These are phyloP conservation scores for Phytophthora macrochlamydospora DNA, from an alignment of 352 stramenopile species.

Conservation along the genomic window DNA sequence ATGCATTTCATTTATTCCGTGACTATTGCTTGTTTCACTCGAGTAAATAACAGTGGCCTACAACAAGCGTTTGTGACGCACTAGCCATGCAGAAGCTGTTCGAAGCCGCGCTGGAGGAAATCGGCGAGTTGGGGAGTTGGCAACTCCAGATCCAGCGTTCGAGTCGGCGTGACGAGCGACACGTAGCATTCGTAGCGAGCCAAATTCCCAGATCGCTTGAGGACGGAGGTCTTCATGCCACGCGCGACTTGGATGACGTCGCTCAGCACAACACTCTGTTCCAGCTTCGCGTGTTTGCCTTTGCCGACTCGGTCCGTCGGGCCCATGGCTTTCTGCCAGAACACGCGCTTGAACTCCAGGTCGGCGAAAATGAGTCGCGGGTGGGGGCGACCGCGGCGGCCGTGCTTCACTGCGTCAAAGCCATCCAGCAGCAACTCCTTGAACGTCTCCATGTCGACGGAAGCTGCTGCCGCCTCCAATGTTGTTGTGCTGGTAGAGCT, in stretches of 20 bases:
- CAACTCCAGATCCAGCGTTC: conserved; percentile 74
- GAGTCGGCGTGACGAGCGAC: conserved; percentile 70
- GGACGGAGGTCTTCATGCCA: conserved; percentile 80
- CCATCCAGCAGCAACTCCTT: conserved; percentile 69
- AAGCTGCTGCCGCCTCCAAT: conserved; percentile 29
- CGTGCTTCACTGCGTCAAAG: conserved; percentile 80
- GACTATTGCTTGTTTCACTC: too few relatives aligned
- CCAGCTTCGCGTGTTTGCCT: conserved; percentile 68
- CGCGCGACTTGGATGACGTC: conserved; percentile 77
- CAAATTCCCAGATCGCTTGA: conserved; percentile 76
- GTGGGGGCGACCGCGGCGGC: conserved; percentile 67
- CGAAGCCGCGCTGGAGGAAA: conserved; percentile 65
- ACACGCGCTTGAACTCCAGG: conserved; percentile 77
- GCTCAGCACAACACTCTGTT: conserved; percentile 68
- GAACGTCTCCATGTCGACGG: conserved; percentile 59
- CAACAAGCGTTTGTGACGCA: not conserved
- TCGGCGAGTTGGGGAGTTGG: conserved; percentile 55
- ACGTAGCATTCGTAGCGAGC: conserved; percentile 75
- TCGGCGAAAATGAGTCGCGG: conserved; percentile 72
- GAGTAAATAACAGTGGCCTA: too few relatives aligned
- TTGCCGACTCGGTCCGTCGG: conserved; percentile 47
- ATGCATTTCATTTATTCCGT: too few relatives aligned
- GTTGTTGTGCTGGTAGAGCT: conserved; percentile 26
- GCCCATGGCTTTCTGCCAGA: conserved; percentile 73
- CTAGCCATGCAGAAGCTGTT: conserved; percentile 48